Evolutionary conservation across 2,329 filamentous ascomycete species (phyloP), one percentile per base, ranked within the genome.

Genomic region (Knufia fluminis): DNA sequence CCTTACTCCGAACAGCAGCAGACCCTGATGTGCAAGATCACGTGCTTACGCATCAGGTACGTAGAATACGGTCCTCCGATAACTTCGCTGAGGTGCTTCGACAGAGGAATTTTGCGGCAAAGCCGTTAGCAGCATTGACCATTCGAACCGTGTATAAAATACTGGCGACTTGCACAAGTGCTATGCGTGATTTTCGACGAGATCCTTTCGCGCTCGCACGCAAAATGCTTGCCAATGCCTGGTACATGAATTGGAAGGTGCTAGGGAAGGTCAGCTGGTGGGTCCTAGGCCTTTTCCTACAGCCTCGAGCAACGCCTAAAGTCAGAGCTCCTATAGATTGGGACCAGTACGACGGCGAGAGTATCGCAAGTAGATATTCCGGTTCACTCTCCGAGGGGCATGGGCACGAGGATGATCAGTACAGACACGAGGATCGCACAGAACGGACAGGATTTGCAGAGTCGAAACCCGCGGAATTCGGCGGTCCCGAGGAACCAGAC

Each of bases 261-360:
- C 54, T 65, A 32, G 61, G 64, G 9, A 61, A 59, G 32, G 42
- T 66, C 23, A 62, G 62, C 28, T 66, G 64, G 64, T 66, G 64
- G 64, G 57, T 66, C 26, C 50, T 66, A n/a, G 63, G 64, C 4
- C 48, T 66, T 6, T 59, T 66, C 44, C 35, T 66, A 17, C 61
- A 59, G 1, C 38, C 57, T 16, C 44, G 50, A 6, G 6, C 31
- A 9, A 51, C 24, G 14, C 51, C 51, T 6, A 40, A 36, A 23
- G 45, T 47, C 9, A 14, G 35, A 36, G 17, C 39, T 2, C 20
- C 39, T 9, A 48, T 46, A n/a, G 48, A 56, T 23, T 57, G 57
- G 55, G 54, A 58, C 10, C 36, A 48, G 2, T 57, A 58, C 48
- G 53, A 58, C 22, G 54, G 54, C 19, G 54, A 58, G 45, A 56